A percentile compares a stretch with the other conserved stretches of the same genome.
phyloP scores from a whole-genome alignment of 2,329 filamentous ascomycete species.

The Rhynchosporium secalis region DNA sequence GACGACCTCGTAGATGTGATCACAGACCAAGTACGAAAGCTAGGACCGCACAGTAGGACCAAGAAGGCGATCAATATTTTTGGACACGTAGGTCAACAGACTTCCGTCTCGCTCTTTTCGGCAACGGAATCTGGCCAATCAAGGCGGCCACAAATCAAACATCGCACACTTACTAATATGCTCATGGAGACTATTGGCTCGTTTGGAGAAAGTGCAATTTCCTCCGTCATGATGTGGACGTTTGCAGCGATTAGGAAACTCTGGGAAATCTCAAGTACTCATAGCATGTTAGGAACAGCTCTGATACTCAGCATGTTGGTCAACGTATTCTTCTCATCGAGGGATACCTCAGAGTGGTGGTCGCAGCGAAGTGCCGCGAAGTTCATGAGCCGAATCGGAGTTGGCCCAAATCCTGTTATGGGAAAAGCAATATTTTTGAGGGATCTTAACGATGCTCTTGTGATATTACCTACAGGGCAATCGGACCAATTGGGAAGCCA shows the following conservation, averaged over 20 bases:
- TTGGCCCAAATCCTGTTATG: slow-evolving; percentile 78
- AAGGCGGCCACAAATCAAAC: slow-evolving; percentile 59
- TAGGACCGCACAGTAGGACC: slow-evolving; percentile 72
- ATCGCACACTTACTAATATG: slow-evolving; percentile 65
- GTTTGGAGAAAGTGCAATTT: slow-evolving; percentile 71
- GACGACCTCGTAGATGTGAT: slow-evolving; percentile 74
- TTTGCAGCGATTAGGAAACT: slow-evolving; percentile 65
- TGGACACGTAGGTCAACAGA: slow-evolving; percentile 70
- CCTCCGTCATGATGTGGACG: slow-evolving; percentile 75
- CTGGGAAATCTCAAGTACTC: slow-evolving; percentile 68
- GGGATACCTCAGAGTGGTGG: slow-evolving; percentile 79
- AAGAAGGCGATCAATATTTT: slow-evolving; percentile 79
- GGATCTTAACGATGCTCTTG: slow-evolving; percentile 69
- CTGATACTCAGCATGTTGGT: slow-evolving; percentile 67
- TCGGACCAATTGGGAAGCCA: slow-evolving; percentile 46
- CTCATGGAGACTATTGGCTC: slow-evolving; percentile 72
- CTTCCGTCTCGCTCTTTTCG: slow-evolving; percentile 61
- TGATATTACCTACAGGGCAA: slow-evolving; percentile 29
- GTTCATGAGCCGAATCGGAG: slow-evolving; percentile 81
- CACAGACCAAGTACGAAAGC: slow-evolving; percentile 73
- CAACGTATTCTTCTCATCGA: slow-evolving; percentile 75
- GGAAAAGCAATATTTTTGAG: slow-evolving; percentile 80
- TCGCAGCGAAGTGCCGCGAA: slow-evolving; percentile 74
- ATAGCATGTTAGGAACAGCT: slow-evolving; percentile 71
- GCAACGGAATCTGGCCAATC: slow-evolving; percentile 44